These are phyloP conservation scores for Cicer pinnatifidum DNA, from an alignment of 306 rosid genomes.

Conservation along the genomic window DNA sequence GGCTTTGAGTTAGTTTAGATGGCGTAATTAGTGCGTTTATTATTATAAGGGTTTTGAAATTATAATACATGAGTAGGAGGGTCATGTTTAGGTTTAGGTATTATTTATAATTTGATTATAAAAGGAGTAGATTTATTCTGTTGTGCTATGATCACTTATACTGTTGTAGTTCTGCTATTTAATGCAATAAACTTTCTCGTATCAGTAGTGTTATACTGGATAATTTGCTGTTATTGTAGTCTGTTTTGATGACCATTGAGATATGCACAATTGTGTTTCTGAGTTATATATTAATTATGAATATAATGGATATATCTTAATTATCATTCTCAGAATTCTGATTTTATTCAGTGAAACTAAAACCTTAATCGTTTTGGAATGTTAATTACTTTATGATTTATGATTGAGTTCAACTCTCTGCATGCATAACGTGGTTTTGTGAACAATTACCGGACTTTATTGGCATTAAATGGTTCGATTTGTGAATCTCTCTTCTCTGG, in stretches of 20 bases:
- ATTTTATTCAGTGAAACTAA: background rate
- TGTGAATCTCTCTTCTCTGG: background rate
- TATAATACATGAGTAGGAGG: background rate
- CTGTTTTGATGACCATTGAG: constrained; percentile 1
- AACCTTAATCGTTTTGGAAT: background rate
- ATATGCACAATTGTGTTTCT: background rate
- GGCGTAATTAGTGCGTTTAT: background rate
- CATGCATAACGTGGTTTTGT: background rate
- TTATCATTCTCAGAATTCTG: background rate
- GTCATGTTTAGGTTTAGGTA: background rate
- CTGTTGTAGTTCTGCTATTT: constrained; percentile 34
- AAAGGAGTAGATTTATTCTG: background rate
- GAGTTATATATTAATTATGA: too few species aligned
- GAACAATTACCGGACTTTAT: background rate
- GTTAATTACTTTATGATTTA: too few species aligned
- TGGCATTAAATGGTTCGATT: background rate
- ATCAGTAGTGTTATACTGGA: background rate
- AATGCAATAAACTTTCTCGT: constrained; percentile 25
- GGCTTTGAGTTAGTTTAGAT: constrained; percentile 14
- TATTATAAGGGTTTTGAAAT: background rate
- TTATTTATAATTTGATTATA: background rate
- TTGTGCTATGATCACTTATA: background rate
- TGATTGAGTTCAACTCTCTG: constrained; percentile 10
- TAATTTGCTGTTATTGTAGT: background rate
- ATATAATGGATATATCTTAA: background rate